A percentile compares a stretch with the other conserved stretches of the same genome.
These are phyloP conservation scores for Papiliotrema flavescens DNA, from an alignment of 1,284 basidiomycete species.

Conservation along the genomic window DNA sequence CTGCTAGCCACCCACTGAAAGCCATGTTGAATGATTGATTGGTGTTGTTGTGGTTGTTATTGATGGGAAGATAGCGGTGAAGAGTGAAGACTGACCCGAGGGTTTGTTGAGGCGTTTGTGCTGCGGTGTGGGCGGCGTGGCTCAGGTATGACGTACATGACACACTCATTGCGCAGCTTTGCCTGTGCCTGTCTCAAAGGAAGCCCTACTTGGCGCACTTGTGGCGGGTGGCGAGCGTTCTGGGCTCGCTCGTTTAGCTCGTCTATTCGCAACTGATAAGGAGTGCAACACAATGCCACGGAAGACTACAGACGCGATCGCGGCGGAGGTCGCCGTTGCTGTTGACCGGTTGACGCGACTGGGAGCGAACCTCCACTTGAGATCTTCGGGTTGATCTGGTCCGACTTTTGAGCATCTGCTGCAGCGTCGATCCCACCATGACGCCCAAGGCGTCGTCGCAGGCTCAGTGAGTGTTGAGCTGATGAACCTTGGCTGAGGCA, in stretches of 20 bases:
- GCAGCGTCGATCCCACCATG: neutral
- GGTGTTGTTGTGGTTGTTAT: neutral
- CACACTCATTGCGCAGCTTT: neutral
- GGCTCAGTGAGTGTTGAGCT: conserved; percentile 1
- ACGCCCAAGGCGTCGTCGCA: neutral
- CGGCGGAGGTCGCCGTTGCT: neutral
- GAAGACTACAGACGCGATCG: too few relatives aligned
- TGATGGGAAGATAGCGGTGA: neutral
- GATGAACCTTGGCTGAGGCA: conserved; percentile 5
- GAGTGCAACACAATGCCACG: too few relatives aligned
- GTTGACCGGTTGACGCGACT: neutral
- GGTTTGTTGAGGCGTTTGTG: neutral
- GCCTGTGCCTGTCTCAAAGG: too few relatives aligned
- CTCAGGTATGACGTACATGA: neutral
- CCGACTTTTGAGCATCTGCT: neutral
- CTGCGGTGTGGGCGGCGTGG: neutral
- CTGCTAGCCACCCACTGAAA: conserved; percentile 12
- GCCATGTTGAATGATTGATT: conserved; percentile 10
- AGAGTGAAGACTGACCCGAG: neutral
- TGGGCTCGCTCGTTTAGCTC: too few relatives aligned
- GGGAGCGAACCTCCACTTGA: neutral
- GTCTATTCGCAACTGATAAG: too few relatives aligned
- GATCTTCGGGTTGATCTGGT: neutral
- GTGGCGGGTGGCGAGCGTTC: too few relatives aligned
- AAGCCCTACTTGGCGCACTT: too few relatives aligned